A percentile compares a stretch with the other conserved stretches of the same genome.
Conservation (phyloP, 495 filamentous ascomycete species). For the Aspergillus coremiiformis region DNA sequence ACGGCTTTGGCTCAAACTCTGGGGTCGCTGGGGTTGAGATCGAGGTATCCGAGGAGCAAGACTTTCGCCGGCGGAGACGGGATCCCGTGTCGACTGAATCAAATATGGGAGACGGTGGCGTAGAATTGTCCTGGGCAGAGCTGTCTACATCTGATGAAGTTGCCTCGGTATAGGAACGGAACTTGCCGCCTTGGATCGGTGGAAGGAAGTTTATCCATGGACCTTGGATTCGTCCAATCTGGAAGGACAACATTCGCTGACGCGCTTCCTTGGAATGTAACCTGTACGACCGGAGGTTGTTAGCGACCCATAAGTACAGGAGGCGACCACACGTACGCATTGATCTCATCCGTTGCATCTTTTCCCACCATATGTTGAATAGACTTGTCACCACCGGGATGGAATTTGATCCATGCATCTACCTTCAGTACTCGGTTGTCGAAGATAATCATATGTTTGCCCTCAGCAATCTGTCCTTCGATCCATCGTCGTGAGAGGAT, state of each 20-base stretch:
- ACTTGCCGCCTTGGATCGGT: slow-evolving; percentile 86
- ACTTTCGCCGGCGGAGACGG: slow-evolving; percentile 25
- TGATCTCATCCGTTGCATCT: slow-evolving; percentile 95
- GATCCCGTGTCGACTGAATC: slow-evolving; percentile 43
- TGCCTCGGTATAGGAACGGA: slow-evolving; percentile 50
- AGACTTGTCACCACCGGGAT: slow-evolving; percentile 88
- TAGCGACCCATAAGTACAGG: not conserved
- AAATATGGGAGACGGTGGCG: slow-evolving; percentile 59
- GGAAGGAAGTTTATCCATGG: slow-evolving; percentile 84
- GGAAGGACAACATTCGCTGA: slow-evolving; percentile 69
- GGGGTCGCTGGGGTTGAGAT: slow-evolving; percentile 24
- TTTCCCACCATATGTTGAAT: slow-evolving; percentile 93
- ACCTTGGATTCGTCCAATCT: slow-evolving; percentile 77
- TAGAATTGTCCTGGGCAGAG: slow-evolving; percentile 35
- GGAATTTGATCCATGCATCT: slow-evolving; percentile 80
- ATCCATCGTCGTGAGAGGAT: slow-evolving; percentile 66
- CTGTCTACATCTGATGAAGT: slow-evolving; percentile 33
- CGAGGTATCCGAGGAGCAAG: slow-evolving; percentile 29
- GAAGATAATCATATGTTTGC: slow-evolving; percentile 72
- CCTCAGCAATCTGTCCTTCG: slow-evolving; percentile 81
- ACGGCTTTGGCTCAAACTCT: slow-evolving; percentile 36
- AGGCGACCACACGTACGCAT: slow-evolving; percentile 76
- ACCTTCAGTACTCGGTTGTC: slow-evolving; percentile 76
- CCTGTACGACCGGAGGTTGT: slow-evolving; percentile 35
- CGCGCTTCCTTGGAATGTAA: slow-evolving; percentile 77